phyloP scores from a whole-genome alignment of 768 basidiomycete genomes.

The Boletus huronensis region DNA sequence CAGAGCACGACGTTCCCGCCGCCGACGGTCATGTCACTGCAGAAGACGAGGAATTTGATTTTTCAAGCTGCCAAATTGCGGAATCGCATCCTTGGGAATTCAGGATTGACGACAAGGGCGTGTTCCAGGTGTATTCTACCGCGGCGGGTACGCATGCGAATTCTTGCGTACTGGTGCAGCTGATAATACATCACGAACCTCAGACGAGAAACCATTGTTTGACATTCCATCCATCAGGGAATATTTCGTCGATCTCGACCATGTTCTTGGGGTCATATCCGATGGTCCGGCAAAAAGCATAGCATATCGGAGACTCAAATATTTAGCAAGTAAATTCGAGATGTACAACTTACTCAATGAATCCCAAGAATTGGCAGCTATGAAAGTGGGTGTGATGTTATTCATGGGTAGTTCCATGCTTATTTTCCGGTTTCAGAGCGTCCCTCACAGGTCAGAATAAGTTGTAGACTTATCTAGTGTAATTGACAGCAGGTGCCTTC shows the following conservation, averaged over 20 bases:
- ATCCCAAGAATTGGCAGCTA: slow-evolving; percentile 88
- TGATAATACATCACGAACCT: slow-evolving; percentile 11
- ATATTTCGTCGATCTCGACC: slow-evolving; percentile 95
- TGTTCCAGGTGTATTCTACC: slow-evolving; percentile 76
- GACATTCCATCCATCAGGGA: slow-evolving; percentile 84
- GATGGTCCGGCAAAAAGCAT: slow-evolving; percentile 97
- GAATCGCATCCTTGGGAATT: slow-evolving; percentile 59
- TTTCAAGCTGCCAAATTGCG: slow-evolving; percentile 74
- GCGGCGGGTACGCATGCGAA: slow-evolving; percentile 4
- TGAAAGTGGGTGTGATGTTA: slow-evolving; percentile 67
- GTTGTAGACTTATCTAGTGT: not conserved
- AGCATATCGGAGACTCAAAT: slow-evolving; percentile 88
- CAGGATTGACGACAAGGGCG: slow-evolving; percentile 81
- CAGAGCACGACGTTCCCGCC: slow-evolving; percentile 45
- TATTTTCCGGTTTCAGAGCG: slow-evolving; percentile 20
- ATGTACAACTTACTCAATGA: slow-evolving; percentile 93
- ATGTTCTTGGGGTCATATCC: slow-evolving; percentile 82
- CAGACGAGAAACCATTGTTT: slow-evolving; percentile 57
- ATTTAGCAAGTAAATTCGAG: slow-evolving; percentile 88
- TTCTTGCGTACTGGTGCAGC: not conserved
- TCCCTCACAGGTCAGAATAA: slow-evolving; percentile 29
- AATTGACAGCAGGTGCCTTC: slow-evolving; percentile 7
- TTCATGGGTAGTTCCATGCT: not conserved
- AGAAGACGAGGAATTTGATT: slow-evolving; percentile 55
- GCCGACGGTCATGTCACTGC: slow-evolving; percentile 31